Evolutionary conservation across 78 protist genomes (phyloP), one percentile per base, ranked within the genome.

Genomic region (Emiliania huxleyi): DNA sequence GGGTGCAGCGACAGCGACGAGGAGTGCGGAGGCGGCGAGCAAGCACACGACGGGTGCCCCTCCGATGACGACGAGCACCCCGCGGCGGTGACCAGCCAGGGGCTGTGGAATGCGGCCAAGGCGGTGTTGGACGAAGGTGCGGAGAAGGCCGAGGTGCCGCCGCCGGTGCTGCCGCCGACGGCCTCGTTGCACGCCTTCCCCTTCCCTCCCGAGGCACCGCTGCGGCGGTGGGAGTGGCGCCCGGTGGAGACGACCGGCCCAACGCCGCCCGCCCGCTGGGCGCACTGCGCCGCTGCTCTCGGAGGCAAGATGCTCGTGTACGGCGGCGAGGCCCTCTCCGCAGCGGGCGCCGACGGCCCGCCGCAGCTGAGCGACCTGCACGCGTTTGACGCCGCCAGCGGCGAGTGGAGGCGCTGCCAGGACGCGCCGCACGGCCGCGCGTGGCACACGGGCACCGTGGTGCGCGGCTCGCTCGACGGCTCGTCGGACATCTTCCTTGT

Each of bases 111-210:
- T n/a, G n/a, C n/a, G n/a, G n/a, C n/a, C n/a, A n/a, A n/a, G n/a
- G n/a, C n/a, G n/a, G n/a, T n/a, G n/a, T n/a, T n/a, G n/a, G n/a
- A n/a, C n/a, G n/a, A n/a, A n/a, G n/a, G n/a, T n/a, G n/a, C n/a
- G n/a, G n/a, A n/a, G n/a, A n/a, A n/a, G n/a, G n/a, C n/a, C n/a
- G n/a, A n/a, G n/a, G n/a, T n/a, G n/a, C n/a, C n/a, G n/a, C n/a
- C n/a, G n/a, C n/a, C n/a, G n/a, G n/a, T n/a, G n/a, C n/a, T n/a
- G n/a, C n/a, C n/a, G n/a, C n/a, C n/a, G n/a, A n/a, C n/a, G n/a
- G n/a, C n/a, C n/a, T n/a, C n/a, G n/a, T n/a, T n/a, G n/a, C n/a
- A 62, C 23, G 73, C 73, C 73, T 62, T 62, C 73, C 73, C 73
- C 23, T 62, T 62, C 73, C 26, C 38, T 12, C 73, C 33, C 73